These are phyloP conservation scores for Apiotrichum laibachii DNA, from an alignment of 1,284 basidiomycete species.

Conservation along the genomic window DNA sequence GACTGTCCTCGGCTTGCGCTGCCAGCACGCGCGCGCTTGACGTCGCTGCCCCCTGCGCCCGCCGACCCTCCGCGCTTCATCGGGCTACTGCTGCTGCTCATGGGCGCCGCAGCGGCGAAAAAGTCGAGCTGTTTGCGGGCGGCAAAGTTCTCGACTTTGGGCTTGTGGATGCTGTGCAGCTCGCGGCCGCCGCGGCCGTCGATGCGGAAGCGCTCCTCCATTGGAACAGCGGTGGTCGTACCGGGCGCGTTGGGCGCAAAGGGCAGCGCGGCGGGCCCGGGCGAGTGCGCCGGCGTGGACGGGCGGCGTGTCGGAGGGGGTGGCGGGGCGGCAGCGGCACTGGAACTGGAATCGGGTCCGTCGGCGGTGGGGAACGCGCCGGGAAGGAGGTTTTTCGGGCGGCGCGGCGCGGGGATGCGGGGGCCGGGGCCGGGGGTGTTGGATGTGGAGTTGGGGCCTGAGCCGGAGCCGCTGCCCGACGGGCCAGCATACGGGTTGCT, in stretches of 20 bases:
- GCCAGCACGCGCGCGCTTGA: background rate
- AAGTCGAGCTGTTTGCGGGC: conserved; percentile 15
- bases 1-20: no score
- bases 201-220: conserved; percentile 13
- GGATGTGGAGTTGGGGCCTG: background rate
- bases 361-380: conserved; percentile 20
- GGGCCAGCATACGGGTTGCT: conserved; percentile 26
- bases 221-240: no score
- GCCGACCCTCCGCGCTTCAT: background rate
- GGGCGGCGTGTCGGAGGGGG: background rate
- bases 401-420: conserved; percentile 6
- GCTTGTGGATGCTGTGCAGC: conserved; percentile 9
- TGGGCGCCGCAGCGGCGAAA: conserved; percentile 3
- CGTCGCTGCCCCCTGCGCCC: background rate
- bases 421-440: background rate
- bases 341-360: background rate
- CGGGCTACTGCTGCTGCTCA: background rate
- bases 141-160: conserved; percentile 20
- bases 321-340: background rate
- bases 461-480: background rate
- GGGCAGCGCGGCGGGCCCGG: no score
- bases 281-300: no score
- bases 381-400: background rate
- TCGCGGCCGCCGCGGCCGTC: background rate
- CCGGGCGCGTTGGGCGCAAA: no score